A percentile compares a stretch with the other conserved stretches of the same genome.
Evolutionary conservation across 306 rosid species (phyloP).

Genomic region (Chamaecrista fasciculata): DNA sequence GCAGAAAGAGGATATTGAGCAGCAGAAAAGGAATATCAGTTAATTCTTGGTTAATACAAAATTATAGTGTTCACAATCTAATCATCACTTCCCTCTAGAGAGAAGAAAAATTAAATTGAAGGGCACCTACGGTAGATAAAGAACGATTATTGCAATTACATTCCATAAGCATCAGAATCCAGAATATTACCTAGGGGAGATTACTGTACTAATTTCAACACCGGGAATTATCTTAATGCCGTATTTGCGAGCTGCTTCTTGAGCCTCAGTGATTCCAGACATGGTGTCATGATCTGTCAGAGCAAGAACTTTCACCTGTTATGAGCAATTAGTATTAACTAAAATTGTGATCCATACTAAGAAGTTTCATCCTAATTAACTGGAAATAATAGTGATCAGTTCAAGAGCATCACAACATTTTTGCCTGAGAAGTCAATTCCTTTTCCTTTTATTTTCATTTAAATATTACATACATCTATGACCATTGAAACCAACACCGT

Average conservation of each 20-base stretch:
- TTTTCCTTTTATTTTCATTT: no score
- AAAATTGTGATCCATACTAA: slow-evolving; percentile 28
- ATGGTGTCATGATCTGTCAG: slow-evolving; percentile 99
- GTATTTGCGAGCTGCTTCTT: slow-evolving; percentile 74
- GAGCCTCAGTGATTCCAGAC: slow-evolving; percentile 91
- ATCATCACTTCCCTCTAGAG: neutral
- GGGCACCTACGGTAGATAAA: neutral
- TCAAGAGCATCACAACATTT: neutral
- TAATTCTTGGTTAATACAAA: neutral
- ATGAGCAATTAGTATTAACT: slow-evolving; percentile 56
- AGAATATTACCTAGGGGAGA: slow-evolving; percentile 58
- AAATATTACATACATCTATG: neutral
- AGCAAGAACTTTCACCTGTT: slow-evolving; percentile 99
- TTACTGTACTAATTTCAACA: slow-evolving; percentile 87
- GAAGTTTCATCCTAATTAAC: neutral
- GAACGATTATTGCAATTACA: neutral
- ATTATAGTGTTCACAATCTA: neutral
- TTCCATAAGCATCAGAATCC: slow-evolving; percentile 2
- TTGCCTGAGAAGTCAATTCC: neutral
- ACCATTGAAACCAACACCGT: neutral
- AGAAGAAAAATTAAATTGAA: slow-evolving; percentile 11
- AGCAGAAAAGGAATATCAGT: slow-evolving; percentile 1
- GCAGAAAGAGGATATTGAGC: neutral
- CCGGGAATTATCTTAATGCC: slow-evolving; percentile 97
- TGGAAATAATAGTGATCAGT: neutral